Evolutionary conservation across 129 eudicot species (phyloP).

Genomic region (Chrysanthemum seticuspe): DNA sequence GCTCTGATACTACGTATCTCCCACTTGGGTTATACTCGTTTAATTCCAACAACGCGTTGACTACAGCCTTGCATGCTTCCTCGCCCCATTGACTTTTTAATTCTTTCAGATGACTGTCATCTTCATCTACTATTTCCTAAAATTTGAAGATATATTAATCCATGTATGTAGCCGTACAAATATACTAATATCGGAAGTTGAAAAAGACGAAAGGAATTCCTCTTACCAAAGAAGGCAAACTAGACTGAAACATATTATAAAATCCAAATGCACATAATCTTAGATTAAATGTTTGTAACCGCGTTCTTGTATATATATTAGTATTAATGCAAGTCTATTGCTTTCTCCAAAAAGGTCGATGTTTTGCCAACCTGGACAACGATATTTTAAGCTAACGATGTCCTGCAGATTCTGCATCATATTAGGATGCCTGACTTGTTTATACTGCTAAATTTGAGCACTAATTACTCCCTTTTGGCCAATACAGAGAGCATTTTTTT

Average conservation of each 20-base stretch:
- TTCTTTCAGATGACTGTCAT: slow-evolving; percentile 40
- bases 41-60: slow-evolving; percentile 51
- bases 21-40: slow-evolving; percentile 80
- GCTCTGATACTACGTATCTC: slow-evolving; percentile 59
- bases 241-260: background rate
- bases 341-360: background rate
- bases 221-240: background rate
- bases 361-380: background rate
- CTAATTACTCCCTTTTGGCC: too few relatives aligned
- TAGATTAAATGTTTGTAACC: background rate
- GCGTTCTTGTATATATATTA: slow-evolving; percentile 3
- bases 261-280: slow-evolving; percentile 1
- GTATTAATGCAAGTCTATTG: slow-evolving; percentile 4
- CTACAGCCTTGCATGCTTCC: slow-evolving; percentile 48
- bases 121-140: slow-evolving; percentile 61
- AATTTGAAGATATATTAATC: slow-evolving; percentile 8
- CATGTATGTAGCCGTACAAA: background rate
- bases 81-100: slow-evolving; percentile 58
- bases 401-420: too few relatives aligned
- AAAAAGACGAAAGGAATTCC: too few relatives aligned
- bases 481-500: too few relatives aligned
- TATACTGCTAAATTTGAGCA: too few relatives aligned
- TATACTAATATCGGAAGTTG: background rate
- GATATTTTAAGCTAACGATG: too few relatives aligned
- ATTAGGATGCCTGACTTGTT: too few relatives aligned